Conservation (phyloP, 2,329 filamentous ascomycete species). For the Pseudogymnoascus sp. region DNA sequence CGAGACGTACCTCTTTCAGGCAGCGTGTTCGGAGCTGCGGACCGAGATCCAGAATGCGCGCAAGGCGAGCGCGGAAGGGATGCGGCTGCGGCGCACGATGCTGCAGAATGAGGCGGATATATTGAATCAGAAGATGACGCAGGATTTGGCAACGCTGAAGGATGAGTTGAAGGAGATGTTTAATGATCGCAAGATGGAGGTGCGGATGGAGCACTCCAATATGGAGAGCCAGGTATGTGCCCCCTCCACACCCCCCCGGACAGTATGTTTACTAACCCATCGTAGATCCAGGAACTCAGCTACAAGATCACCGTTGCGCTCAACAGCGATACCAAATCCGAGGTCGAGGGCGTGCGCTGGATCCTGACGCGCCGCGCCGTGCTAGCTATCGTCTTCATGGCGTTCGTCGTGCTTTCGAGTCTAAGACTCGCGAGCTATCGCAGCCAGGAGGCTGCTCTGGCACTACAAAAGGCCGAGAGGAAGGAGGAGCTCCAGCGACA, state of each 20-base stretch:
- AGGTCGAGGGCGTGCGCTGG: constrained; percentile 89
- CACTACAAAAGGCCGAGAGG: constrained; percentile 20
- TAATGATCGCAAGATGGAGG: constrained; percentile 89
- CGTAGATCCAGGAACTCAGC: constrained; percentile 81
- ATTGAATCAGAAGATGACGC: constrained; percentile 71
- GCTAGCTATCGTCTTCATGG: constrained; percentile 60
- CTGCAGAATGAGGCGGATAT: constrained; percentile 96
- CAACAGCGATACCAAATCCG: constrained; percentile 82
- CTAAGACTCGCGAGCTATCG: constrained; percentile 53
- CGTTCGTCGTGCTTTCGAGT: constrained; percentile 50
- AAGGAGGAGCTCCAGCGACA: constrained; percentile 39
- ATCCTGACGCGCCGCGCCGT: constrained; percentile 61
- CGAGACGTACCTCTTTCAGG: constrained; percentile 86
- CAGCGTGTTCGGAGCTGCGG: constrained; percentile 83
- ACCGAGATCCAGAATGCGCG: constrained; percentile 78
- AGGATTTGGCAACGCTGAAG: constrained; percentile 73
- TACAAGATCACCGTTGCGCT: constrained; percentile 91
- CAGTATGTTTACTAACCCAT: constrained; percentile 15
- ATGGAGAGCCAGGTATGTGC: constrained; percentile 68
- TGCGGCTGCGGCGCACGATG: constrained; percentile 74
- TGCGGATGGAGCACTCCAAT: constrained; percentile 76
- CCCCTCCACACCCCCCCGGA: neutral
- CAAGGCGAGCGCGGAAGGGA: constrained; percentile 68
- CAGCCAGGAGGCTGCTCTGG: constrained; percentile 26
- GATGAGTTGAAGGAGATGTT: constrained; percentile 95